Conservation (phyloP, 805 yeast genomes). For the Suhomyces sp. region DNA sequence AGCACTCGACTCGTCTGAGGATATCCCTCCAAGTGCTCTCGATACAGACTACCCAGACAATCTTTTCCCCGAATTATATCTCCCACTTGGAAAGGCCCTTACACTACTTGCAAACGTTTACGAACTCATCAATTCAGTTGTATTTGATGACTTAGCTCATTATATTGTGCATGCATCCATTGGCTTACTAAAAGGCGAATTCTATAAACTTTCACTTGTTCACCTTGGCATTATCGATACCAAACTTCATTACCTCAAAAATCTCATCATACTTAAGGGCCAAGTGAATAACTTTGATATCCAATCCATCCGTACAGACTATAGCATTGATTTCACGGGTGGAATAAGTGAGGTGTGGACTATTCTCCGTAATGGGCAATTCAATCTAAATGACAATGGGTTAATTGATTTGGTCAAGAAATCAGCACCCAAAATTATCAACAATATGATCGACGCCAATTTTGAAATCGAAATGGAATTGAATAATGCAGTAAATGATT, state of each 20-base stretch:
- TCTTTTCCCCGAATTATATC: conserved; percentile 52
- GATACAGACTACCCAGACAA: conserved; percentile 39
- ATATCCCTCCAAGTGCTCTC: conserved; percentile 11
- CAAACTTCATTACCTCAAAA: conserved; percentile 66
- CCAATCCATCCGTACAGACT: conserved; percentile 68
- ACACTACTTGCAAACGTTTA: conserved; percentile 73
- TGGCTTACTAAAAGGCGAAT: conserved; percentile 54
- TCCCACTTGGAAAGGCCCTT: conserved; percentile 70
- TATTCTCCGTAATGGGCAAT: conserved; percentile 39
- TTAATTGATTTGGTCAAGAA: conserved; percentile 57
- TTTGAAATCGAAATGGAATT: conserved; percentile 72
- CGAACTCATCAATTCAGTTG: conserved; percentile 71
- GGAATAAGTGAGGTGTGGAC: conserved; percentile 56
- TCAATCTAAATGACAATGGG: conserved; percentile 32
- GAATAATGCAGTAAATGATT: conserved; percentile 65
- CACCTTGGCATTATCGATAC: conserved; percentile 56
- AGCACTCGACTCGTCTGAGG: neutral
- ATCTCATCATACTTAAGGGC: conserved; percentile 65
- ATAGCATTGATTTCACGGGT: conserved; percentile 71
- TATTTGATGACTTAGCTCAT: conserved; percentile 89
- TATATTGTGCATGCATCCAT: conserved; percentile 79
- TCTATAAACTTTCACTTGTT: conserved; percentile 42
- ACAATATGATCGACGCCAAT: conserved; percentile 76
- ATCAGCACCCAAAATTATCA: conserved; percentile 75
- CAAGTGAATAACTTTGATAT: conserved; percentile 78